Evolutionary conservation across 257 asterid species (phyloP).

Genomic region (Pogostemon cablin): DNA sequence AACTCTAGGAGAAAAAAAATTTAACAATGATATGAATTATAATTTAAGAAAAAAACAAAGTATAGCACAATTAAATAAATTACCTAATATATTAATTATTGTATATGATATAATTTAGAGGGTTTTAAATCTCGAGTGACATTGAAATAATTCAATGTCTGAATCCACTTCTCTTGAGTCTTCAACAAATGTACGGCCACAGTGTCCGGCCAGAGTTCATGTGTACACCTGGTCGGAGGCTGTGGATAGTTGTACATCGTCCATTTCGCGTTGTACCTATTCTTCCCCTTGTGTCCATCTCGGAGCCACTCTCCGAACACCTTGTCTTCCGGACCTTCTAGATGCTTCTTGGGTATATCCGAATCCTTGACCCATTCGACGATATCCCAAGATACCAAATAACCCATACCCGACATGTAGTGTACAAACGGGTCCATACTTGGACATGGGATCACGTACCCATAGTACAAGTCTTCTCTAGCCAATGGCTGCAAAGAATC

Average conservation of each 20-base stretch:
- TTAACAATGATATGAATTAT: not conserved
- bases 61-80: not conserved
- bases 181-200: conserved; percentile 82
- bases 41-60: not conserved
- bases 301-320: conserved; percentile 82
- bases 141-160: conserved; percentile 73
- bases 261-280: conserved; percentile 91
- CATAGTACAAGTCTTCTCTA: conserved; percentile 74
- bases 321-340: conserved; percentile 79
- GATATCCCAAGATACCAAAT: conserved; percentile 83
- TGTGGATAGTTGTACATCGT: conserved; percentile 86
- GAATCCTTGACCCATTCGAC: conserved; percentile 82
- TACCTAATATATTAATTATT: conserved; percentile 32
- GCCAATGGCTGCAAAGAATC: conserved; percentile 64
- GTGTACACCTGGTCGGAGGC: conserved; percentile 78
- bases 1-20: not conserved
- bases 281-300: conserved; percentile 67
- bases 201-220: conserved; percentile 88
- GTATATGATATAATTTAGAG: conserved; percentile 78
- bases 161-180: conserved; percentile 88
- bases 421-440: conserved; percentile 85
- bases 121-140: conserved; percentile 67
- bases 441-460: conserved; percentile 83
- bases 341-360: conserved; percentile 62
- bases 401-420: conserved; percentile 99